Percentiles rank a stretch among this genome's conserved stretches.
Evolutionary conservation across 2,329 filamentous ascomycete genomes (phyloP).

Genomic region (Nothomitra cinnamomea): DNA sequence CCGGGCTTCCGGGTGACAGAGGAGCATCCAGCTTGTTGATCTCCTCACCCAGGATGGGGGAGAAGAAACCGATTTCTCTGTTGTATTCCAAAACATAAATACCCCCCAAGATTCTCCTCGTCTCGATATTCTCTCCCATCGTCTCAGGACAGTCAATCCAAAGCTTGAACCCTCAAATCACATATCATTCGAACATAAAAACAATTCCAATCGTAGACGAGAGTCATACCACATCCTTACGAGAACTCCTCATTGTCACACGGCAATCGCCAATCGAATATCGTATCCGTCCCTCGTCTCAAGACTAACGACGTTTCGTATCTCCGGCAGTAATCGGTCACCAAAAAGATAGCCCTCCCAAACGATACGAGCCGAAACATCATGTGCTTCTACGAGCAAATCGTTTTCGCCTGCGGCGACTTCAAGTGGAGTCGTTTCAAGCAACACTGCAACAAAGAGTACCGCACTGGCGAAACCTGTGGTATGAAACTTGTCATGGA

Average conservation of each 20-base stretch:
- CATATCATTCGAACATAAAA: neutral
- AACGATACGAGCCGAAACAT: conserved; percentile 15
- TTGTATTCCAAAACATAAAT: neutral
- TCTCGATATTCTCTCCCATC: neutral
- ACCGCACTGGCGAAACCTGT: conserved; percentile 90
- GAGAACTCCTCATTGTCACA: neutral
- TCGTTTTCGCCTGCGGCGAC: conserved; percentile 69
- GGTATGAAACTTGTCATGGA: conserved; percentile 78
- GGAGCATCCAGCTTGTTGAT: neutral
- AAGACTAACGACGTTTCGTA: neutral
- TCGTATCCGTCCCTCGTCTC: neutral
- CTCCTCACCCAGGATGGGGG: neutral
- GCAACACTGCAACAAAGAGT: conserved; percentile 84
- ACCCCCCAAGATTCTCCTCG: neutral
- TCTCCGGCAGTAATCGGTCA: neutral
- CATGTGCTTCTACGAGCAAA: conserved; percentile 97
- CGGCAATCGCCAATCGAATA: neutral
- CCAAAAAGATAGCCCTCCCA: neutral
- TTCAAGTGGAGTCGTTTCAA: conserved; percentile 93
- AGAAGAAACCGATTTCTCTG: neutral
- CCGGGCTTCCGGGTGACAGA: neutral
- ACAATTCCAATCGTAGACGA: neutral
- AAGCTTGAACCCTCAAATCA: neutral
- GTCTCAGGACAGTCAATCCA: conserved; percentile 1
- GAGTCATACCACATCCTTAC: neutral